Conservation (phyloP, 257 asterid genomes). For the Nicotiana obtusifolia region DNA sequence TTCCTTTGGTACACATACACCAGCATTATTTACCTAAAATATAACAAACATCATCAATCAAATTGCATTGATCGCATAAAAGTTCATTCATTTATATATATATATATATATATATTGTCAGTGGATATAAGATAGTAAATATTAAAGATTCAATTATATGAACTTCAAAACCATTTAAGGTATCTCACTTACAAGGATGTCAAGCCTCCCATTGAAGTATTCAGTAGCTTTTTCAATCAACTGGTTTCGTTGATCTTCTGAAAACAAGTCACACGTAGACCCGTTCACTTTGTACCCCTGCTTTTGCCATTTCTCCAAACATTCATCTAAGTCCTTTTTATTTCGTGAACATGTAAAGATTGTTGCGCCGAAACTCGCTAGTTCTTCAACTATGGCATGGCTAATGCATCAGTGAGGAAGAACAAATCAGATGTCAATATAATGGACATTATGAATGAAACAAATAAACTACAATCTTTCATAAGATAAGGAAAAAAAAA, state of each 20-base stretch:
- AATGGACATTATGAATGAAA: not conserved
- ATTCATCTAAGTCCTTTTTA: not conserved
- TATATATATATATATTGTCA: too few species aligned
- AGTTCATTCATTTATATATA: not conserved
- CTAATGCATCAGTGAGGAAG: not conserved
- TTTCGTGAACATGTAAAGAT: slow-evolving; percentile 2
- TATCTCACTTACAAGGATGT: not conserved
- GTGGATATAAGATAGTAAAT: not conserved
- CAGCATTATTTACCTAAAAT: slow-evolving; percentile 11
- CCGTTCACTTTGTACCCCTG: not conserved
- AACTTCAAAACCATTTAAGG: not conserved
- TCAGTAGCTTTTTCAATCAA: not conserved
- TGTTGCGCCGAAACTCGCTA: not conserved
- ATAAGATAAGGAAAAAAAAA: not conserved
- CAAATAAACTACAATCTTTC: not conserved
- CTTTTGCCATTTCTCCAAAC: not conserved
- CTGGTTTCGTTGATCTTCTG: not conserved
- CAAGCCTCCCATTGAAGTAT: not conserved
- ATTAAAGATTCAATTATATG: not conserved
- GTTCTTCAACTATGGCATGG: not conserved
- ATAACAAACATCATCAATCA: not conserved
- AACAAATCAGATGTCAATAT: not conserved
- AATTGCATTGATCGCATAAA: not conserved
- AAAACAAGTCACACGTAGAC: not conserved
- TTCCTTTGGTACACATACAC: not conserved